phyloP scores from a whole-genome alignment of 495 filamentous ascomycete genomes.

The Aspergillus indologenus region DNA sequence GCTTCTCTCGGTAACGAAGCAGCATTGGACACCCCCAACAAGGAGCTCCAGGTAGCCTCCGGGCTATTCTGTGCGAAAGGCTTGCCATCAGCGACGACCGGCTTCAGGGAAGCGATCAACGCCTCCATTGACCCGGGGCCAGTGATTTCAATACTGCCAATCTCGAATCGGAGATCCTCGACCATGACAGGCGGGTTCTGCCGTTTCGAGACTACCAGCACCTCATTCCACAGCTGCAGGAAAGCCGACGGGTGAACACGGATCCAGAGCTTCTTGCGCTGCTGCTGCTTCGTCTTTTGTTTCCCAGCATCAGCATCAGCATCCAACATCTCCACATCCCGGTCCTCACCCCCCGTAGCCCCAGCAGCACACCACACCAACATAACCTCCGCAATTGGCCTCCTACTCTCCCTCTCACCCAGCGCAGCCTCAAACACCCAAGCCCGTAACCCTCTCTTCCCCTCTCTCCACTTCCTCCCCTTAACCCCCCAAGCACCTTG shows the following conservation, averaged over 20 bases:
- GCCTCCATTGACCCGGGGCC: constrained; percentile 84
- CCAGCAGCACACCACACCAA: constrained; percentile 60
- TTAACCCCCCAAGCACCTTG: constrained; percentile 53
- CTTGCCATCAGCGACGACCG: constrained; percentile 37
- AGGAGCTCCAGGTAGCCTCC: constrained; percentile 55
- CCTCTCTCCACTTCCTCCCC: constrained; percentile 71
- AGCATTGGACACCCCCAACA: constrained; percentile 71
- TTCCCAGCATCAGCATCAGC: constrained; percentile 21
- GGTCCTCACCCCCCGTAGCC: constrained; percentile 10
- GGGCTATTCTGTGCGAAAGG: constrained; percentile 38
- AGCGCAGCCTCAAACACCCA: constrained; percentile 54
- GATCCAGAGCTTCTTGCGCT: constrained; percentile 62
- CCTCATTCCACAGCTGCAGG: constrained; percentile 73
- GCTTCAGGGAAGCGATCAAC: constrained; percentile 66
- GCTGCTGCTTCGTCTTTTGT: constrained; percentile 32
- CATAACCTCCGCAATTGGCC: constrained; percentile 70
- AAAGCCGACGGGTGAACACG: constrained; percentile 88
- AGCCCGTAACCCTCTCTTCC: constrained; percentile 64
- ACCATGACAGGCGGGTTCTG: constrained; percentile 70
- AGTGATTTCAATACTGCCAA: constrained; percentile 87
- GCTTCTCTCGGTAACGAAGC: constrained; percentile 70
- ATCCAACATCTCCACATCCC: constrained; percentile 38
- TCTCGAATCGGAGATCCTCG: constrained; percentile 91
- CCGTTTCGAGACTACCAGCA: constrained; percentile 65
- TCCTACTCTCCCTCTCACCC: constrained; percentile 33